Base-by-base conservation (phyloP, 306 rosid species). In the Rosa multiflora region DNA sequence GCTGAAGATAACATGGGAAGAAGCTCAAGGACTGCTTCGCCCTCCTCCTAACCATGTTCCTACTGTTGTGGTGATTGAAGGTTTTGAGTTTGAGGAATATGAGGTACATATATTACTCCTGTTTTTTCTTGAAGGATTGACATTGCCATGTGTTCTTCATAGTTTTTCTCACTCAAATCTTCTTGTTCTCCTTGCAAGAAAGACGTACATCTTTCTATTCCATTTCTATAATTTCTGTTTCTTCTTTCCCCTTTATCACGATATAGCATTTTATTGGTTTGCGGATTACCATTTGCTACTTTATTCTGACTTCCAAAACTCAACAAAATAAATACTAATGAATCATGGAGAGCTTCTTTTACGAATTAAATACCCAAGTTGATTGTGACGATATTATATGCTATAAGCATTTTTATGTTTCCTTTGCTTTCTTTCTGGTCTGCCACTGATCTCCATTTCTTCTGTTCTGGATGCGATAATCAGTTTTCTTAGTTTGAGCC, bases 11-110 rank as follows among this genome's bases (percentile, higher is more conserved):
- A 93, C 98, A 39, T 96, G 98, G 98, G 93, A 93, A 85, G 98
- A 96, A 86, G 99, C 99, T 87, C 99, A 96, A 85, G 97, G 97
- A 80, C 85, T 96, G 76, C 97, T 96, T 37, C 97, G 98, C 10
- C 97, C 99, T 46, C 89, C 96, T 75, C 87, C 89, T 80, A 89
- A 90, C 85, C 89, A 78, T 81, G 63, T 88, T 78, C 94, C 97
- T 2, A 93, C 94, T 84, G 84, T 96, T 80, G 93, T 96, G 78
- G 91, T 90, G 84, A 89, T 96, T 76, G 97, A 96, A 84, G 98
- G 98, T 78, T 90, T 96, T 80, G 99, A 96, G 81, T 91, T 96
- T 85, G 99, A 91, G 89, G 99, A 93, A 88, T 96, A 93, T 79
- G 99, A 96, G 99, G 99, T 95, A 85, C 80, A 43, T 40, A 9